Conservation (phyloP, 2,329 filamentous ascomycete species). For the Pseudogymnoascus sp. region DNA sequence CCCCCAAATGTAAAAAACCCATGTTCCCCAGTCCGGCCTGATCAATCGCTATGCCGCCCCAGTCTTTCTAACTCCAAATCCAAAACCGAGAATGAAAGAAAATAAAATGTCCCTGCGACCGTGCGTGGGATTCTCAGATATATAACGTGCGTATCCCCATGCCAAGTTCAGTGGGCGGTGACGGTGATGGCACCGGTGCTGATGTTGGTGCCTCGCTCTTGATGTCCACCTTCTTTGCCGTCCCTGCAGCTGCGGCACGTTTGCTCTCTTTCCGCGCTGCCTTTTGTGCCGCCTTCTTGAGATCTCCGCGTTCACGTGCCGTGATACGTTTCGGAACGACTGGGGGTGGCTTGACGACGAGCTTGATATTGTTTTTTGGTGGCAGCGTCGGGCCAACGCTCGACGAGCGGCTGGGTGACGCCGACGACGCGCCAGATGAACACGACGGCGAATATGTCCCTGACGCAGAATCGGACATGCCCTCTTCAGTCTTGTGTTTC, state of each 20-base stretch:
- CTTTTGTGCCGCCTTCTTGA: conserved; percentile 21
- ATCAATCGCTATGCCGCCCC: not conserved
- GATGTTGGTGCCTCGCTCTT: not conserved
- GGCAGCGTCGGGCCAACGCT: not conserved
- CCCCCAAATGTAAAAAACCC: not conserved
- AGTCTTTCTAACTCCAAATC: not conserved
- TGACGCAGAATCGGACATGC: not conserved
- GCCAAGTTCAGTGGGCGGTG: not conserved
- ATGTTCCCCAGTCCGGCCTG: not conserved
- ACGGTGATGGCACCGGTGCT: not conserved
- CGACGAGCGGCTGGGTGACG: not conserved
- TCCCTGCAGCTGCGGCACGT: not conserved
- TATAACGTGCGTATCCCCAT: conserved; percentile 11
- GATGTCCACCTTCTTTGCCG: not conserved
- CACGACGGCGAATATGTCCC: not conserved
- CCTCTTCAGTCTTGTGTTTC: not conserved
- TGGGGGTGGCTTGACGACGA: not conserved
- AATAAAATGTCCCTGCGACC: not conserved
- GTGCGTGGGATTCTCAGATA: conserved; percentile 6
- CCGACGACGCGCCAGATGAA: not conserved
- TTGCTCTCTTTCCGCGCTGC: conserved; percentile 18
- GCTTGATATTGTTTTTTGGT: conserved; percentile 7
- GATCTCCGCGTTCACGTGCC: conserved; percentile 17
- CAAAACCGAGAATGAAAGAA: conserved; percentile 3
- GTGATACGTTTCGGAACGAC: conserved; percentile 11